phyloP scores from a whole-genome alignment of 345 rosid genomes.

The Eucalyptus albens region DNA sequence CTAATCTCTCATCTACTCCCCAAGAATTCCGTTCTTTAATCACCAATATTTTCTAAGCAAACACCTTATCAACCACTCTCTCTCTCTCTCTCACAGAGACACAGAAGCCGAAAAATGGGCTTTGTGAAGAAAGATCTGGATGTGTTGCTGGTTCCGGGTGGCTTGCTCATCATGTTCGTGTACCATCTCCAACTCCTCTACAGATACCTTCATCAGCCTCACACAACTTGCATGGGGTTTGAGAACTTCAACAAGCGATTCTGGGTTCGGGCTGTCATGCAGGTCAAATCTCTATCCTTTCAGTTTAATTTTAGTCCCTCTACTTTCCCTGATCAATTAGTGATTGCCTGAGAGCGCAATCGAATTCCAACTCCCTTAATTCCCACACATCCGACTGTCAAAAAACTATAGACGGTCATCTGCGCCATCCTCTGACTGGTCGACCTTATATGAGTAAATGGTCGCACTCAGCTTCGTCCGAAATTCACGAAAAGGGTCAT shows the following conservation, averaged over 20 bases:
- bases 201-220: constrained; percentile 51
- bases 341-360: background rate
- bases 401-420: background rate
- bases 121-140: constrained; percentile 48
- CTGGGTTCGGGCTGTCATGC: constrained; percentile 64
- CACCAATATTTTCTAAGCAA: background rate
- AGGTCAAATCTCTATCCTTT: constrained; percentile 11
- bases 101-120: background rate
- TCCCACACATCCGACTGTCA: background rate
- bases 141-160: constrained; percentile 56
- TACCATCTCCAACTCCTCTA: constrained; percentile 61
- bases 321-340: no score
- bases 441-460: background rate
- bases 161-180: constrained; percentile 39
- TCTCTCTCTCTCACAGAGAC: background rate
- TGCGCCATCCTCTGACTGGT: background rate
- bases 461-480: background rate
- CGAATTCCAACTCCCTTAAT: background rate
- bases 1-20: background rate
- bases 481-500: background rate
- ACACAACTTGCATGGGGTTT: constrained; percentile 56
- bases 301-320: background rate
- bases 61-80: background rate
- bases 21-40: background rate
- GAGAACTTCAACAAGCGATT: constrained; percentile 63